Evolutionary conservation across 345 rosid species (phyloP).

Genomic region (Aurinia saxatilis): DNA sequence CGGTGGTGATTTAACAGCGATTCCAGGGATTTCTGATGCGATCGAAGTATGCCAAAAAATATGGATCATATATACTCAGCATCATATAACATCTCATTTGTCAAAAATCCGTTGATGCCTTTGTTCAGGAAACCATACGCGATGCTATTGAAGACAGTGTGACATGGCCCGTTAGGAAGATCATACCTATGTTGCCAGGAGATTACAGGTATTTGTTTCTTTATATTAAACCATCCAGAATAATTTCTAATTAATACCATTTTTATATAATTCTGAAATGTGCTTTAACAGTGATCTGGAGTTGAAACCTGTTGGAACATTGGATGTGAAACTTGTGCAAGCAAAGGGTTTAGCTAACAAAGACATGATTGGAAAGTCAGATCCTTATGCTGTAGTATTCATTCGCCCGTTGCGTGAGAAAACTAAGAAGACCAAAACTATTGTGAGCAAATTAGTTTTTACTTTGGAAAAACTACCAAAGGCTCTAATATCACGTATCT

Average conservation of each 20-base stretch:
- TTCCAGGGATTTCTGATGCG: conserved; percentile 84
- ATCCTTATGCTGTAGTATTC: conserved; percentile 71
- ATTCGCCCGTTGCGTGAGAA: conserved; percentile 68
- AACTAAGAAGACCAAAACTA: conserved; percentile 68
- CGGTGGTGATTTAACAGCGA: conserved; percentile 74
- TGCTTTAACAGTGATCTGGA: conserved; percentile 53
- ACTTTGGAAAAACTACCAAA: not conserved
- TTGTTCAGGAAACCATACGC: conserved; percentile 60
- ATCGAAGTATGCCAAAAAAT: conserved; percentile 50
- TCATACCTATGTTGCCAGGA: conserved; percentile 73
- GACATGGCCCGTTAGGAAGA: conserved; percentile 91
- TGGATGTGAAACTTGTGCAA: conserved; percentile 91
- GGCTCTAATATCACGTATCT: not conserved
- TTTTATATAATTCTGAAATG: not conserved
- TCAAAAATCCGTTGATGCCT: not conserved
- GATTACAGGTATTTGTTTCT: conserved; percentile 62
- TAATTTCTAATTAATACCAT: not conserved
- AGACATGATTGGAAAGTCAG: conserved; percentile 88
- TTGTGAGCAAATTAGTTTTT: conserved; percentile 39
- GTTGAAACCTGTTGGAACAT: conserved; percentile 76
- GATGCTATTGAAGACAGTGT: conserved; percentile 86
- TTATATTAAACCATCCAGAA: not conserved
- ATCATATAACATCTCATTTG: not conserved
- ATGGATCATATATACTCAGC: not conserved
- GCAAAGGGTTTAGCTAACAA: conserved; percentile 78